Evolutionary conservation across 345 rosid genomes (phyloP).

Genomic region (Acer saccharum): DNA sequence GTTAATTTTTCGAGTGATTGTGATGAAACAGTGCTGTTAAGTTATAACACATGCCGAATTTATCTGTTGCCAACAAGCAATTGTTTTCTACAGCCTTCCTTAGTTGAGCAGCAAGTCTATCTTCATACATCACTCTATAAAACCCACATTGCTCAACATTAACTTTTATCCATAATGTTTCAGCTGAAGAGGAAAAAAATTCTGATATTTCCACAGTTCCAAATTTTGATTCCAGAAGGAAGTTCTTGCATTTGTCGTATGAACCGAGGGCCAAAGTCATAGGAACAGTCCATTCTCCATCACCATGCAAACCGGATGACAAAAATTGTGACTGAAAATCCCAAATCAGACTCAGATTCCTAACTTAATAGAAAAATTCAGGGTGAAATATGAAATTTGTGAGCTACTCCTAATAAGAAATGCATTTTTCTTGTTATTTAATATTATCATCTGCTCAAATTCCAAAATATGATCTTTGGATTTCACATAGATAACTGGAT

Average conservation of each 20-base stretch:
- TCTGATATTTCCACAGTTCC: slow-evolving; percentile 34
- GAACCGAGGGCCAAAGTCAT: slow-evolving; percentile 38
- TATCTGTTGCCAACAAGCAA: slow-evolving; percentile 33
- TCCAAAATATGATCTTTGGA: slow-evolving; percentile 28
- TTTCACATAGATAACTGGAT: slow-evolving; percentile 41
- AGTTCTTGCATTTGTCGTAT: not conserved
- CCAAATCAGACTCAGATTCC: not conserved
- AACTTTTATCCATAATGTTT: slow-evolving; percentile 37
- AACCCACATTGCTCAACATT: slow-evolving; percentile 49
- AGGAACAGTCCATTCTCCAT: slow-evolving; percentile 40
- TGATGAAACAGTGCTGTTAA: too few relatives aligned
- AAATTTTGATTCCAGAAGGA: slow-evolving; percentile 32
- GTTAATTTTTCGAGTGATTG: not conserved
- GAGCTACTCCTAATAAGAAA: too few relatives aligned
- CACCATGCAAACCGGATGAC: slow-evolving; percentile 30
- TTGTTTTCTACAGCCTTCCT: slow-evolving; percentile 34
- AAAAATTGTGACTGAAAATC: slow-evolving; percentile 35
- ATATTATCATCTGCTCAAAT: slow-evolving; percentile 38
- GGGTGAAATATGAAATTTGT: too few relatives aligned
- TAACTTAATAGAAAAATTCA: not conserved
- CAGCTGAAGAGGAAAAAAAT: slow-evolving; percentile 22
- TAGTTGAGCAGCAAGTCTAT: slow-evolving; percentile 36
- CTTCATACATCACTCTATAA: slow-evolving; percentile 41
- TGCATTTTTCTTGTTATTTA: not conserved
- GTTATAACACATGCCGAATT: slow-evolving; percentile 28